Base-by-base conservation (phyloP, 2,329 filamentous ascomycete genomes). In the Arthrobotrys pseudoclavata region DNA sequence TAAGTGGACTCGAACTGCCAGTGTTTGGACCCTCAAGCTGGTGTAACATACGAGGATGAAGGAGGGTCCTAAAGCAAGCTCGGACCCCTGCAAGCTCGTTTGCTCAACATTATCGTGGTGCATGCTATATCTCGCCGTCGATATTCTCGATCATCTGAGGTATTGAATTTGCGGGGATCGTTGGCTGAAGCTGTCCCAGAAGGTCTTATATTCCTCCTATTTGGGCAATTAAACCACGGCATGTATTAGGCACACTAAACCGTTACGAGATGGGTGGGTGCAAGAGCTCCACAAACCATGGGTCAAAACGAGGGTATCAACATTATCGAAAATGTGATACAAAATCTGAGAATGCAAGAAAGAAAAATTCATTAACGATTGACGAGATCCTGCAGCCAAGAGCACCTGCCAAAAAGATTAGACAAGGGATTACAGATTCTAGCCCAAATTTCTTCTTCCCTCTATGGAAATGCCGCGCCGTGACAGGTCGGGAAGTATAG, bases 61-160 rank as follows among this genome's bases (percentile, higher is more conserved):
- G 24, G 40, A 63, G 37, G 37, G 24, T 22, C 60, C 20, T 29
- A 24, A 24, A 63, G 40, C 15, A 63, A 48, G 37, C 42, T 48
- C 24, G 22, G 29, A 31, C 52, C 37, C 26, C 42, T 48, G 40
- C 4, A 4, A 48, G 24, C 24, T 34, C n/a, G 60, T 63, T 47
- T 63, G 60, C 42, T 48, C 37, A 48, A 48, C 37, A 63, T 63
- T 63, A 63, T 63, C 60, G 60, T 63, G 24, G 13, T 63, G 60
- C 60, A 63, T 34, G 22, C 26, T 60, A 60, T 60, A 55, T 55
- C 22, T 55, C 50, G 24, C 24, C 13, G 26, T 55, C 22, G 55
- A 24, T 40, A 18, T 26, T 31, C 18, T 34, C 4, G 29, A 22
- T 26, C 22, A 15, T 50, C 3, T 12, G 7, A 31, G 50, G 10